Base-by-base conservation (phyloP, 2,329 filamentous ascomycete genomes). In the Fonsecaea multimorphosa region DNA sequence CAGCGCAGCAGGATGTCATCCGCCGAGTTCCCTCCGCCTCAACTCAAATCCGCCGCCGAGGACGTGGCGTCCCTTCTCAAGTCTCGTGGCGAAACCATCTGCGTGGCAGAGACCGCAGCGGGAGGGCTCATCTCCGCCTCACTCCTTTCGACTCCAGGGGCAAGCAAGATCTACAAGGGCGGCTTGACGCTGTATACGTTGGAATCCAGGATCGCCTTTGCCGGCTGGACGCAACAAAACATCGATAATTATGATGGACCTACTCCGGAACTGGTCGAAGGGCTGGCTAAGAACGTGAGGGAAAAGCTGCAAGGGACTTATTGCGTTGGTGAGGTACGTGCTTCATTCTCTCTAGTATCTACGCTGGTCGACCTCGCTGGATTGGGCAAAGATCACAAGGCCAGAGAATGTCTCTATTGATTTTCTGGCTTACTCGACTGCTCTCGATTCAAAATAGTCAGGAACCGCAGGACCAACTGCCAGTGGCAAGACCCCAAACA, bases 171-270 rank as follows among this genome's bases (percentile, higher is more conserved):
- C 74, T 89, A 87, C 79, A 82, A 82, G 69, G 87, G 87, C 62
- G 87, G 87, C n/a, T 76, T 88, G 36, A 89, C 86, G 74, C 79
- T 87, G 49, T 88, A 88, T 78, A 87, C 85, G 0, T 80, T 88
- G 24, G 81, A 83, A 66, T 85, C 84, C 1, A 82, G 86, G 64
- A 78, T 86, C 62, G 82, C 83, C 34, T 88, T 83, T 73, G 86
- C 83, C 0, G 86, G 87, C 55, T 89, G 87, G 87, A 87, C 85
- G 0, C 76, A 83, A 58, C 81, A 81, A 5, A 76, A 79, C 52
- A 78, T 84, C n/a, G 78, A 80, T 22, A 72, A 71, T 60, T 89
- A 89, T 76, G 76, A 75, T n/a, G 87, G 87, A 0, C 87, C 87
- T 0, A 88, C 85, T 1, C 81, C 85, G 0, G 80, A 82, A 1